phyloP scores from a whole-genome alignment of 768 basidiomycete species.

The Boletus rubropictus region DNA sequence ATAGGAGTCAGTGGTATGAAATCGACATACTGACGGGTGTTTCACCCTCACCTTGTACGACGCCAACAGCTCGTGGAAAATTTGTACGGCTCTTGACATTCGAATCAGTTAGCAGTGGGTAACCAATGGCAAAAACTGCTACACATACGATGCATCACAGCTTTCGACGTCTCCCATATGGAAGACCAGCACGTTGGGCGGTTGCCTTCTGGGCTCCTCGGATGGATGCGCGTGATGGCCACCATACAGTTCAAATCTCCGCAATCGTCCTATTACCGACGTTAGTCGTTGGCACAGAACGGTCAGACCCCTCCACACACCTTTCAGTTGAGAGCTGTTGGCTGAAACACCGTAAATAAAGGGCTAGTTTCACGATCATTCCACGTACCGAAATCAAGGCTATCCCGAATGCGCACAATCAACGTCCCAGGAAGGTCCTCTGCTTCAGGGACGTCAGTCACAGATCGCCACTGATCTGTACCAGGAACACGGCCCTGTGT shows the following conservation, averaged over 20 bases:
- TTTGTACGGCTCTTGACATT: slow-evolving; percentile 64
- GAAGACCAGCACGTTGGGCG: slow-evolving; percentile 78
- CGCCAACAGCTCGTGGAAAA: slow-evolving; percentile 71
- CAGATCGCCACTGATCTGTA: slow-evolving; percentile 84
- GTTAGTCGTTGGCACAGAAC: neutral
- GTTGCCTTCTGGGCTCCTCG: slow-evolving; percentile 71
- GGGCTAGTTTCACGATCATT: neutral
- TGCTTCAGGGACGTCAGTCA: slow-evolving; percentile 81
- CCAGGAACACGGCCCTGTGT: slow-evolving; percentile 78
- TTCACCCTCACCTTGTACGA: slow-evolving; percentile 58
- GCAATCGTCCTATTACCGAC: slow-evolving; percentile 54
- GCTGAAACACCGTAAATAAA: slow-evolving; percentile 39
- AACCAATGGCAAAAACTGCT: neutral
- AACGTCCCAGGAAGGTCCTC: slow-evolving; percentile 78
- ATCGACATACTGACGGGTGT: neutral
- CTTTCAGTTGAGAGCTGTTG: slow-evolving; percentile 93
- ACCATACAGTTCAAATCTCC: slow-evolving; percentile 87
- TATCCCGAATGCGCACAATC: slow-evolving; percentile 86
- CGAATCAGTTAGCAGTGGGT: slow-evolving; percentile 4
- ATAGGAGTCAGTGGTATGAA: neutral
- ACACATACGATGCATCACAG: slow-evolving; percentile 82
- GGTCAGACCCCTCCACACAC: slow-evolving; percentile 18
- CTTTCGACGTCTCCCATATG: slow-evolving; percentile 90
- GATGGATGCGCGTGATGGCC: slow-evolving; percentile 76
- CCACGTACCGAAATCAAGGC: slow-evolving; percentile 76